phyloP scores from a whole-genome alignment of 2,329 filamentous ascomycete genomes.

The Microdochium bolleyi region DNA sequence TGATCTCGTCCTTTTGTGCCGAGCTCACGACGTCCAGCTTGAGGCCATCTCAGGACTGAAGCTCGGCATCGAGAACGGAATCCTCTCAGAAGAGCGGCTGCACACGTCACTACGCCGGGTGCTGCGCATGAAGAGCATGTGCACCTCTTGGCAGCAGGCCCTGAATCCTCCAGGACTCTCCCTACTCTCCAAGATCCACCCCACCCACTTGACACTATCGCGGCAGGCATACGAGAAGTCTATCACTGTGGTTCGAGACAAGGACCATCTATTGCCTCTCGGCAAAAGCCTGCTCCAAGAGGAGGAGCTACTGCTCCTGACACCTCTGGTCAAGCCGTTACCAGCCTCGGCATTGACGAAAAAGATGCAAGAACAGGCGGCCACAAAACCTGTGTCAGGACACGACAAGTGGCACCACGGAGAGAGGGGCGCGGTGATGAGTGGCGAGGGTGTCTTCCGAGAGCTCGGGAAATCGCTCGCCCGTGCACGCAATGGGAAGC shows the following conservation, averaged over 20 bases:
- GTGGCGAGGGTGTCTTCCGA: slow-evolving; percentile 85
- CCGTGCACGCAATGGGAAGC: slow-evolving; percentile 73
- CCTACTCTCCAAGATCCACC: slow-evolving; percentile 72
- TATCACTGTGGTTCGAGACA: slow-evolving; percentile 87
- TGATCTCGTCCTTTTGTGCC: slow-evolving; percentile 81
- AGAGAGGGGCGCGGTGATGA: slow-evolving; percentile 65
- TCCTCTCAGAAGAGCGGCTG: slow-evolving; percentile 74
- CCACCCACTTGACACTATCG: slow-evolving; percentile 73
- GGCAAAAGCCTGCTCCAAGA: slow-evolving; percentile 73
- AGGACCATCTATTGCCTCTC: slow-evolving; percentile 75
- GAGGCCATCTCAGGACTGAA: slow-evolving; percentile 89
- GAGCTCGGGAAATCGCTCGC: slow-evolving; percentile 85
- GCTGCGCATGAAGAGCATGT: slow-evolving; percentile 71
- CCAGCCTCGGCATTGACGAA: slow-evolving; percentile 80
- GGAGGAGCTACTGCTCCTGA: slow-evolving; percentile 83
- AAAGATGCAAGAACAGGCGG: slow-evolving; percentile 51
- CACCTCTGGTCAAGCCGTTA: slow-evolving; percentile 84
- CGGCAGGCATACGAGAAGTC: slow-evolving; percentile 84
- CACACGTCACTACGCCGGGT: slow-evolving; percentile 74
- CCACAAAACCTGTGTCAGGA: slow-evolving; percentile 25
- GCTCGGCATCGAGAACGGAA: slow-evolving; percentile 81
- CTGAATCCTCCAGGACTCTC: slow-evolving; percentile 77
- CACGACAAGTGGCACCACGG: slow-evolving; percentile 52
- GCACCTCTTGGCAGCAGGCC: slow-evolving; percentile 85
- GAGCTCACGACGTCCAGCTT: slow-evolving; percentile 79